These are phyloP conservation scores for Ambrosia hybrid DNA, from an alignment of 140 eudicot species.

Conservation along the genomic window DNA sequence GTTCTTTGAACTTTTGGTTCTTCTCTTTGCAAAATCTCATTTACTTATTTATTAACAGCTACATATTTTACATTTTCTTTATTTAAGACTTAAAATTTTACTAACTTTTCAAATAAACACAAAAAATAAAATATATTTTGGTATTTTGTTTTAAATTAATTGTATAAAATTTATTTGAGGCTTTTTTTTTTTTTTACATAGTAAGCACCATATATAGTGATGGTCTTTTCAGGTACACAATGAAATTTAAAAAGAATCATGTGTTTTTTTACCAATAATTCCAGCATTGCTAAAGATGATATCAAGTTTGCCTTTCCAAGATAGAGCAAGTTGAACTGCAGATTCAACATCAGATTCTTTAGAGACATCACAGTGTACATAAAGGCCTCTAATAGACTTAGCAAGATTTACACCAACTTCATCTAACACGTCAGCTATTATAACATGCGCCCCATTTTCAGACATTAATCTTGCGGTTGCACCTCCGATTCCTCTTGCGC, in stretches of 20 bases:
- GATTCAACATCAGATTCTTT: constrained; percentile 53
- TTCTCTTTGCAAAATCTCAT: too few relatives aligned
- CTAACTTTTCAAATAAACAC: too few relatives aligned
- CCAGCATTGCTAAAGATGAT: constrained; percentile 65
- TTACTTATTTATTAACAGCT: too few relatives aligned
- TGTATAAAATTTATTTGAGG: too few relatives aligned
- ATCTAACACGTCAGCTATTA: constrained; percentile 55
- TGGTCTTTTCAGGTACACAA: too few relatives aligned
- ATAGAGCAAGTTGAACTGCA: constrained; percentile 51
- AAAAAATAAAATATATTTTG: too few relatives aligned
- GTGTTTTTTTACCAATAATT: constrained; percentile 31
- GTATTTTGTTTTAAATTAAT: too few relatives aligned
- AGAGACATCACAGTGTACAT: constrained; percentile 58
- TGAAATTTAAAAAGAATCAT: neutral
- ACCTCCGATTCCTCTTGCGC: constrained; percentile 62
- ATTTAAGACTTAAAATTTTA: too few relatives aligned
- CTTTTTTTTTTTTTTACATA: too few relatives aligned
- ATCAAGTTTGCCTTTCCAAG: constrained; percentile 63
- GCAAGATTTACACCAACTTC: constrained; percentile 50
- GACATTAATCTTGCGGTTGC: constrained; percentile 48
- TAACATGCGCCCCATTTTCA: constrained; percentile 54
- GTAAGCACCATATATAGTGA: too few relatives aligned
- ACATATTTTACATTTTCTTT: too few relatives aligned
- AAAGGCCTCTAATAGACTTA: constrained; percentile 45
- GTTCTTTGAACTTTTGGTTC: too few relatives aligned